Evolutionary conservation across 148 eudicot genomes (phyloP), one percentile per base, ranked within the genome.

Genomic region (Vaccinium macrocarpon): DNA sequence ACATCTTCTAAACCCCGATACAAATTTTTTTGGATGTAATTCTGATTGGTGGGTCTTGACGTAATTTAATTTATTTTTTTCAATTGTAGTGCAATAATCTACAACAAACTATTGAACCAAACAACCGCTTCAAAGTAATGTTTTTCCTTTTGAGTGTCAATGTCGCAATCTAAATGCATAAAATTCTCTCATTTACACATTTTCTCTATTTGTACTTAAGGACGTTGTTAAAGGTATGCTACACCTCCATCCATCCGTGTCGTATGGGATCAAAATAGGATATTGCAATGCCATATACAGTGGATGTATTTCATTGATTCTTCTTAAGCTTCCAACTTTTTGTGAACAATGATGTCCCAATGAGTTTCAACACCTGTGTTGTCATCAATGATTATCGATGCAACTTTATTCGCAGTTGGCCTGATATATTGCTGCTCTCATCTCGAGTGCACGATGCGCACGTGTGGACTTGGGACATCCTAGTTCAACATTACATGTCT

Each of bases 81-180:
- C 68, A 15, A 79, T 79, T 15, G 82, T 50, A 12, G 68, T 70
- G 53, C 56, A 56, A 79, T 25, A 79, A 29, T 79, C 82, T 25
- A 79, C 82, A 79, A 79, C 82, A 79, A 79, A 79, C 29, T 79
- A 46, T 79, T 79, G 68, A 3, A 55, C 56, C n/a, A 79, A 15
- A 53, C 66, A 0, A 6, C 68, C 23, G 0, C 18, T 49, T 79
- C 18, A 0, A 27, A 55, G 15, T 52, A 52, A 38, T 79, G 10
- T 56, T 23, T 8, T 27, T 6, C 21, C 23, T 78, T 78, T 1
- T 2, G 21, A 9, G 16, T 29, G 38, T n/a, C 64, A 42, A 29
- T 18, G 8, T 29, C 29, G 81, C 51, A 78, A 29, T 25, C 62
- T 23, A 53, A n/a, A 78, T 78, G 64, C 81, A 78, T 78, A 27